phyloP scores from a whole-genome alignment of 371 early-diverging fungal species.

The Sporodiniella umbellata region DNA sequence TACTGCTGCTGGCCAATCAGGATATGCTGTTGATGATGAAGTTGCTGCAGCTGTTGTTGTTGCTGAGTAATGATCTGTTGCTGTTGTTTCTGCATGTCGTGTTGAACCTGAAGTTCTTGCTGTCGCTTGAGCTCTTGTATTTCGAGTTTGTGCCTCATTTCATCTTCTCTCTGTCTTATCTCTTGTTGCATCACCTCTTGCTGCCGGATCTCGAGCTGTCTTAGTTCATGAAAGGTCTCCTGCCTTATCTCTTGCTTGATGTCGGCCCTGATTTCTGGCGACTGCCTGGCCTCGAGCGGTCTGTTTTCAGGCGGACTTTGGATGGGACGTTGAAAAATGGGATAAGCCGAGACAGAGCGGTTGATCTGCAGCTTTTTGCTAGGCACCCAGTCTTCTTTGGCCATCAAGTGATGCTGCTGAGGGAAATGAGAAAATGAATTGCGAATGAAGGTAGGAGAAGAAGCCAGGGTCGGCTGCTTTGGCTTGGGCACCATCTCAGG shows the following conservation, averaged over 20 bases:
- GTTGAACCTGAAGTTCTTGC: conserved; percentile 11
- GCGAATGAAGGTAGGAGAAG: not conserved
- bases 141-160: not conserved
- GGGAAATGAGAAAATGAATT: not conserved
- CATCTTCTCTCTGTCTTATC: not conserved
- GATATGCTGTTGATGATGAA: conserved; percentile 4
- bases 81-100: conserved; percentile 7
- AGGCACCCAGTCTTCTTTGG: not conserved
- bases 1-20: conserved; percentile 9
- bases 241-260: not conserved
- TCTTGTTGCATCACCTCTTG: not conserved
- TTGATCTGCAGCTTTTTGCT: conserved; percentile 1
- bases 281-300: not conserved
- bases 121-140: conserved; percentile 10
- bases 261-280: not conserved
- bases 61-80: conserved; percentile 2
- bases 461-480: not conserved
- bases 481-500: conserved; percentile 1
- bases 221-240: conserved; percentile 3
- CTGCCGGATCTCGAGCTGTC: not conserved
- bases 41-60: not conserved
- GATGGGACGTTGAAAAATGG: conserved; percentile 5
- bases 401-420: not conserved
- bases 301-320: not conserved
- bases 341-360: conserved; percentile 12